Conservation (phyloP, 768 basidiomycete genomes). For the Mycena maculata region DNA sequence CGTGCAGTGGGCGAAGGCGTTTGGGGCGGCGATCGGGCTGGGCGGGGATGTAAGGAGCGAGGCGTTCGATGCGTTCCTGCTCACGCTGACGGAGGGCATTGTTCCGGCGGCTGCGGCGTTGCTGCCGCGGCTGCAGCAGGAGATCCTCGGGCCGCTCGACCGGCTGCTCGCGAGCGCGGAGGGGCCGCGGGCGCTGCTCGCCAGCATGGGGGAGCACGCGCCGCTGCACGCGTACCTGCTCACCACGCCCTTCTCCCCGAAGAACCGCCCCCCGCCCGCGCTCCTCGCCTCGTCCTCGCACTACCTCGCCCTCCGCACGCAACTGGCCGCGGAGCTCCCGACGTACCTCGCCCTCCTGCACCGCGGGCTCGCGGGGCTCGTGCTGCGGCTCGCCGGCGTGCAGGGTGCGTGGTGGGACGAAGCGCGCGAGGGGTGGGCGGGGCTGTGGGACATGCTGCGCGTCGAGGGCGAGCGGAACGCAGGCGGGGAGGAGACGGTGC, state of each 20-base stretch:
- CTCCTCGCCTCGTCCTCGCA: conserved; percentile 80
- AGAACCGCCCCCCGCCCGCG: conserved; percentile 73
- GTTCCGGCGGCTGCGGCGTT: conserved; percentile 60
- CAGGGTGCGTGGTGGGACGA: conserved; percentile 72
- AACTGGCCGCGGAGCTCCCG: conserved; percentile 79
- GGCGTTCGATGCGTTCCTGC: conserved; percentile 78
- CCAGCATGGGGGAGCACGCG: conserved; percentile 78
- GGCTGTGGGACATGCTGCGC: conserved; percentile 87
- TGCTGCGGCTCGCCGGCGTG: conserved; percentile 63
- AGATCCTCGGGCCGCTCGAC: conserved; percentile 66
- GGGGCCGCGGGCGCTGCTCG: conserved; percentile 73
- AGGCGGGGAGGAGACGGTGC: conserved; percentile 74
- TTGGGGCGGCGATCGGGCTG: conserved; percentile 76
- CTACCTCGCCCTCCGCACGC: conserved; percentile 80
- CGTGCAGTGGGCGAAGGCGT: conserved; percentile 71
- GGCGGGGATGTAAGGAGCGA: conserved; percentile 59
- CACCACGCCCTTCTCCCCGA: conserved; percentile 68
- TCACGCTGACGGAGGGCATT: conserved; percentile 66
- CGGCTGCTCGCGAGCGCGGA: conserved; percentile 68
- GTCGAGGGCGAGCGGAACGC: conserved; percentile 78
- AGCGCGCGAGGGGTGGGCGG: conserved; percentile 74
- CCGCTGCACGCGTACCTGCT: conserved; percentile 79
- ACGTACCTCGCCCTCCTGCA: conserved; percentile 68
- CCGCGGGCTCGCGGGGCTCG: conserved; percentile 64
- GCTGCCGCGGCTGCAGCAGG: conserved; percentile 31